These are phyloP conservation scores for Cutaneotrichosporon cavernicola DNA, from an alignment of 1,284 basidiomycete genomes.

Conservation along the genomic window DNA sequence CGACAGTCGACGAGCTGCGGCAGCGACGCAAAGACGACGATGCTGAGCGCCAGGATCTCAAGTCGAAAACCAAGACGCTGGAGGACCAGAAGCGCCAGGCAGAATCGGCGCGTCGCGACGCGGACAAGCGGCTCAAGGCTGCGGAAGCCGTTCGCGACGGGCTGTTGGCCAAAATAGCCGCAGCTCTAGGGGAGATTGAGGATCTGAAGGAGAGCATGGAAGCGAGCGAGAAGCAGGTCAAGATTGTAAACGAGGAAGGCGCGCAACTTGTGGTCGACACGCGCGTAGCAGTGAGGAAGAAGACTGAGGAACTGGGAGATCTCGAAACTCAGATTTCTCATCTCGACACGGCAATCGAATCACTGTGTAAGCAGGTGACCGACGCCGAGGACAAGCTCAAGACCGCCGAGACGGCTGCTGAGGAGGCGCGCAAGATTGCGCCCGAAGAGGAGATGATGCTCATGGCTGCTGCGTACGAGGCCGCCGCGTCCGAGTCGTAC, in stretches of 20 bases:
- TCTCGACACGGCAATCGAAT: constrained; percentile 39
- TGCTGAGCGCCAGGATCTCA: constrained; percentile 70
- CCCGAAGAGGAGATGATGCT: constrained; percentile 53
- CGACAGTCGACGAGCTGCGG: constrained; percentile 71
- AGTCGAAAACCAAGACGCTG: constrained; percentile 72
- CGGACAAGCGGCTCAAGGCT: constrained; percentile 78
- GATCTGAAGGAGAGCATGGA: constrained; percentile 61
- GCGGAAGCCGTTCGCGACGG: constrained; percentile 67
- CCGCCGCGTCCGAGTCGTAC: constrained; percentile 46
- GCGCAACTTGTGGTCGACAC: constrained; percentile 41
- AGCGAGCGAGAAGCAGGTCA: constrained; percentile 47
- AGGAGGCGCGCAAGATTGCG: constrained; percentile 40
- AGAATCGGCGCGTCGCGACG: constrained; percentile 74
- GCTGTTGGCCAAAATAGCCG: constrained; percentile 64
- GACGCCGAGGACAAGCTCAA: constrained; percentile 48
- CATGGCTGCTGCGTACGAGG: constrained; percentile 51
- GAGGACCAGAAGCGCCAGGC: constrained; percentile 84
- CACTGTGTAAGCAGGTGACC: constrained; percentile 37
- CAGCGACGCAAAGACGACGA: constrained; percentile 82
- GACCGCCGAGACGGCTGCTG: constrained; percentile 32
- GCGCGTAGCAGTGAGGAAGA: constrained; percentile 62
- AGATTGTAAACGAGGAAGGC: constrained; percentile 60
- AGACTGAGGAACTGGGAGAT: constrained; percentile 53
- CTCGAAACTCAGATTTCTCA: constrained; percentile 40
- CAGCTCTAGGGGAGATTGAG: constrained; percentile 68